phyloP scores from a whole-genome alignment of 2,329 filamentous ascomycete genomes.

The Dactylellina parvicollis region DNA sequence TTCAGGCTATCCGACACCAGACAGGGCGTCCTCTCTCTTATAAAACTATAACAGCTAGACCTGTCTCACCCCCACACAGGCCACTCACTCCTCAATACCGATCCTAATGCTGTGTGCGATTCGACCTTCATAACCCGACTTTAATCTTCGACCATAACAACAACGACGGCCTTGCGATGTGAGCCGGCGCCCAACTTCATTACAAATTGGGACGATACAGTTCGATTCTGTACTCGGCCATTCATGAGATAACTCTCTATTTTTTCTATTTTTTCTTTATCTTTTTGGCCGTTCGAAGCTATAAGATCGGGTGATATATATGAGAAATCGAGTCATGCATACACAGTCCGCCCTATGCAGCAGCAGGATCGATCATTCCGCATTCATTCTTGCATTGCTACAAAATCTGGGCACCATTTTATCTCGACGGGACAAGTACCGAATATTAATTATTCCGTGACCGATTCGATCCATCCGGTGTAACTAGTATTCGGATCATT shows the following conservation, averaged over 20 bases:
- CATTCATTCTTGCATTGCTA: too few species aligned
- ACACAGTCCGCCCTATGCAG: too few species aligned
- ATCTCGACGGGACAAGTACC: too few species aligned
- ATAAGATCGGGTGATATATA: too few species aligned
- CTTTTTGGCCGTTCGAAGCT: background rate
- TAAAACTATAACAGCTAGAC: background rate
- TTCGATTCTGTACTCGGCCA: slow-evolving; percentile 25
- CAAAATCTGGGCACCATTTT: too few species aligned
- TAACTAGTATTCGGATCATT: too few species aligned
- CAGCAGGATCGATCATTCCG: background rate
- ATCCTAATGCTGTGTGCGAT: too few species aligned
- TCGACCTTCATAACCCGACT: too few species aligned
- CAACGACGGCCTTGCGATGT: background rate
- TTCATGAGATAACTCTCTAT: background rate
- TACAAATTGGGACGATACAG: slow-evolving; percentile 3
- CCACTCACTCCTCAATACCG: too few species aligned
- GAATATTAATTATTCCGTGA: too few species aligned
- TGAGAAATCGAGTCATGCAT: background rate
- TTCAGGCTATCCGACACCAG: slow-evolving; percentile 1
- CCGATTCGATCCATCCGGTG: too few species aligned
- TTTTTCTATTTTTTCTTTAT: background rate
- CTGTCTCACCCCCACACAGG: too few species aligned
- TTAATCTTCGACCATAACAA: background rate
- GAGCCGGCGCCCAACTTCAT: background rate
- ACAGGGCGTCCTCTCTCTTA: background rate